A percentile compares a stretch with the other conserved stretches of the same genome.
phyloP scores from a whole-genome alignment of 495 filamentous ascomycete genomes.

The Podospora anserina region DNA sequence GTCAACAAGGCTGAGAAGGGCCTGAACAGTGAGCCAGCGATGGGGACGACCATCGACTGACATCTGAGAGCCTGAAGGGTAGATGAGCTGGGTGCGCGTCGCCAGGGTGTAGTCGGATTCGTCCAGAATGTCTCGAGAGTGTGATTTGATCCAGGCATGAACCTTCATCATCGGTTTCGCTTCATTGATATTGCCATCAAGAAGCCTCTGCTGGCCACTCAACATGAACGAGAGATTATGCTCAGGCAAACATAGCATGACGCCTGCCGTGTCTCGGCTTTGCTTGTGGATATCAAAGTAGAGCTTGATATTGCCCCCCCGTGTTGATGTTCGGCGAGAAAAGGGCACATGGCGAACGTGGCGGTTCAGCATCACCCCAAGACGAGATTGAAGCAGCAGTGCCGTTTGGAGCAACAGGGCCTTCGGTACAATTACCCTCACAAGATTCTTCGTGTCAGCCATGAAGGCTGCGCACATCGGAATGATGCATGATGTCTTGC shows the following conservation, averaged over 20 bases:
- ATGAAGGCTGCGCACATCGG: slow-evolving; percentile 52
- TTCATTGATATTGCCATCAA: slow-evolving; percentile 36
- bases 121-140: slow-evolving; percentile 54
- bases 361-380: slow-evolving; percentile 49
- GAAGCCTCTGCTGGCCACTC: slow-evolving; percentile 46
- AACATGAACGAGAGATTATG: slow-evolving; percentile 53
- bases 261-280: slow-evolving; percentile 30
- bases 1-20: slow-evolving; percentile 42
- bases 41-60: slow-evolving; percentile 50
- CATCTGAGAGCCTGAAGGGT: slow-evolving; percentile 48
- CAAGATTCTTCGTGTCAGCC: slow-evolving; percentile 44
- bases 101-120: slow-evolving; percentile 56
- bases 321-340: slow-evolving; percentile 44
- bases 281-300: slow-evolving; percentile 40
- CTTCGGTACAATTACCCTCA: slow-evolving; percentile 51
- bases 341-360: slow-evolving; percentile 49
- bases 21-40: slow-evolving; percentile 46
- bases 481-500: slow-evolving; percentile 52
- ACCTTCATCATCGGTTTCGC: slow-evolving; percentile 43
- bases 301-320: slow-evolving; percentile 25
- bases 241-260: slow-evolving; percentile 52
- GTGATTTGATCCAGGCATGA: slow-evolving; percentile 46
- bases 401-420: slow-evolving; percentile 51
- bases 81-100: slow-evolving; percentile 48
- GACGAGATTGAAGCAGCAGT: slow-evolving; percentile 44